These are phyloP conservation scores for Pharus latifolius DNA, from an alignment of 176 grass and related monocot genomes.

Conservation along the genomic window DNA sequence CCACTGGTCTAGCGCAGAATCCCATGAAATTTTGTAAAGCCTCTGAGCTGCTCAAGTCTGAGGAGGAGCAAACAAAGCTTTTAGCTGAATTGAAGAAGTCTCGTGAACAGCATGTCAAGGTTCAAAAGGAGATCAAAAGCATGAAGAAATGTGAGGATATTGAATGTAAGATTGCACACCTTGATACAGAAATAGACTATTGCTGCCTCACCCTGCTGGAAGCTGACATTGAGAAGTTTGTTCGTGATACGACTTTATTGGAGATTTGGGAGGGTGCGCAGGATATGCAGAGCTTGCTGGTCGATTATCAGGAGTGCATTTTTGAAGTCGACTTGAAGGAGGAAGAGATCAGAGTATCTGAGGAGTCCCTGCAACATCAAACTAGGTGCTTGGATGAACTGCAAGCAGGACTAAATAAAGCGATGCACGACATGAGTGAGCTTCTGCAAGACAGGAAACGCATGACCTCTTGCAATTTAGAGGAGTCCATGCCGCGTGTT, in stretches of 20 bases:
- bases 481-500: slow-evolving; percentile 10
- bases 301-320: slow-evolving; percentile 55
- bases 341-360: slow-evolving; percentile 51
- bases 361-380: slow-evolving; percentile 41
- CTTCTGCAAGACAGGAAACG: slow-evolving; percentile 34
- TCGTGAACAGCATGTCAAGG: slow-evolving; percentile 26
- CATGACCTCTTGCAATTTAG: slow-evolving; percentile 9
- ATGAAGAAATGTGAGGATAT: slow-evolving; percentile 31
- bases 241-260: slow-evolving; percentile 18
- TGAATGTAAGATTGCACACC: slow-evolving; percentile 32
- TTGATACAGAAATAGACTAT: slow-evolving; percentile 36
- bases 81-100: slow-evolving; percentile 41
- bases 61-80: slow-evolving; percentile 59
- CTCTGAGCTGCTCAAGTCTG: slow-evolving; percentile 68
- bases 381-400: slow-evolving; percentile 35
- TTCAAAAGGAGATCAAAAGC: slow-evolving; percentile 53
- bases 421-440: slow-evolving; percentile 25
- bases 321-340: slow-evolving; percentile 48
- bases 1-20: slow-evolving; percentile 1
- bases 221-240: slow-evolving; percentile 39
- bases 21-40: slow-evolving; percentile 50
- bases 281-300: slow-evolving; percentile 28
- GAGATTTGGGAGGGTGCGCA: slow-evolving; percentile 32
- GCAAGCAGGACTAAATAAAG: slow-evolving; percentile 35
- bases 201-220: slow-evolving; percentile 35